Base-by-base conservation (phyloP, 2,329 filamentous ascomycete species). In the Sporothrix inflata region DNA sequence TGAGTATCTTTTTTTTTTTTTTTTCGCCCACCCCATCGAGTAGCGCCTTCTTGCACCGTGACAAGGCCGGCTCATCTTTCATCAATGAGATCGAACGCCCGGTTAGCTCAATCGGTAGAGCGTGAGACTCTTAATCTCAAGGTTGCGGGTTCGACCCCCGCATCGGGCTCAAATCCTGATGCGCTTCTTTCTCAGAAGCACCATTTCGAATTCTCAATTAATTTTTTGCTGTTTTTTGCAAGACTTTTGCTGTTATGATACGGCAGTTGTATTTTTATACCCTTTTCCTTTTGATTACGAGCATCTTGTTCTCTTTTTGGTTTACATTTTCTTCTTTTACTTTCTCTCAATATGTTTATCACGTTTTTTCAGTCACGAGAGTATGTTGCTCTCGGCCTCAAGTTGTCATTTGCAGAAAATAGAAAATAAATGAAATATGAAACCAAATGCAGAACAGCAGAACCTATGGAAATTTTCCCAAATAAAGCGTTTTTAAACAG, bases 91-190 rank as follows among this genome's bases (percentile, higher is more conserved):
- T 72, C 71, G 38, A 73, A 75, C 74, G 85, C 85, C 85, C 83
- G 85, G 85, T 84, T 89, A 89, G 87, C 87, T 89, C 87, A 89
- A 89, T 89, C 86, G 86, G 87, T 90, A 91, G 89, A 91, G 88
- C 88, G 88, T 90, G 85, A 89, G 88, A 90, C 89, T 90, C 89
- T 88, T 87, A 87, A 86, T 77, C 76, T 77, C 75, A 77, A 77
- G 76, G 77, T 77, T 78, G 77, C 76, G 77, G 77, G 77, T 78
- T 78, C 76, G 84, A 85, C 82, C 83, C 84, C 84, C 83, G 82
- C 83, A 81, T 83, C 78, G 80, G 81, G 82, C 82, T 83, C 80
- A 82, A 82, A 79, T 82, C 81, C 81, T 76, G 79, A 81, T 80
- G 79, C 78, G 74, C 73, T 73, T 75, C 57, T 47, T 42, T 51